Base-by-base conservation (phyloP, 139 green algal species). In the Chlamydomonas asymmetrica region DNA sequence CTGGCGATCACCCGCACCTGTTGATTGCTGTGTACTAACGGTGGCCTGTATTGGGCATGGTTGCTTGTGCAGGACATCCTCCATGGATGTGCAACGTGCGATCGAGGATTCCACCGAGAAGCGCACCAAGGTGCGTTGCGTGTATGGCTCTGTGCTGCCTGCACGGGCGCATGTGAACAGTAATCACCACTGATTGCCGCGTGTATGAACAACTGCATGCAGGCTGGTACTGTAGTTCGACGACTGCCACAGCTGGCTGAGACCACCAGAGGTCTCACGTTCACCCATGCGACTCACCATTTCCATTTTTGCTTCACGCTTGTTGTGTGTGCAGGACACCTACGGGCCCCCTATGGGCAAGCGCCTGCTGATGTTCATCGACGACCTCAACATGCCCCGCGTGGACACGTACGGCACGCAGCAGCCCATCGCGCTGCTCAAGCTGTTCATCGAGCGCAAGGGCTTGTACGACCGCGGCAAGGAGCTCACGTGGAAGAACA, bases 401-500 rank as follows among this genome's bases (percentile, higher is more conserved):
- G 86, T 94, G 37, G 90, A 97, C 80, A 83, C 52, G 20, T 97
- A 95, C 68, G 92, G 92, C 75, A 95, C 90, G 18, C 90, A 95
- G 84, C 90, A 95, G 83, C 90, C 92, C 69, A 94, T 95, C 70
- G 92, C 90, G 32, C 78, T 94, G 72, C 84, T 97, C 43, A 97
- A 94, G 84, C 83, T 92, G 7, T 88, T 95, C 72, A 87, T 94
- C 37, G 91, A 94, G 70, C 85, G 89, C 37, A 82, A 83, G 65
- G 88, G 92, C 67, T 39, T 88, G 90, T 93, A 95, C 71, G 87
- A 96, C 83, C 83, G 88, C n/a, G 92, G 91, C 70, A 96, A 96
- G 87, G 93, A 97, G 62, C 84, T 97, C 41, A 91, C 83, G 79
- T 97, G 93, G 93, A 95, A 94, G 84, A 92, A 94, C 80, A 90